These are phyloP conservation scores for Cyclotella distinguenda DNA, from an alignment of 108 stramenopile species.

Conservation along the genomic window DNA sequence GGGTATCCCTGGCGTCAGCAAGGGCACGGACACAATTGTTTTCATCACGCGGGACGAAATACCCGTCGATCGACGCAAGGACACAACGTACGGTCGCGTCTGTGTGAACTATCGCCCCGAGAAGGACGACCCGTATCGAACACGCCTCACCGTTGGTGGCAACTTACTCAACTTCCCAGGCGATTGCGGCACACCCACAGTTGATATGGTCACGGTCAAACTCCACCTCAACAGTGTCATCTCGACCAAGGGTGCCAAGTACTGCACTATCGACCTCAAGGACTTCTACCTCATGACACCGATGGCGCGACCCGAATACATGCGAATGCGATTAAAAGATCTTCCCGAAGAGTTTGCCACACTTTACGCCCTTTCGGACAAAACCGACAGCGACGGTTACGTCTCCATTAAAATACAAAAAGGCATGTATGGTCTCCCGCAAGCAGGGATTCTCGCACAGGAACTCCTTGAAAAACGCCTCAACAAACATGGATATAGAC, in stretches of 20 bases:
- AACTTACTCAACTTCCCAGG: background rate
- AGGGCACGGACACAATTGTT: background rate
- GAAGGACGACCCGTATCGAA: background rate
- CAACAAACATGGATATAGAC: too few relatives aligned
- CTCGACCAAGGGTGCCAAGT: constrained; percentile 28
- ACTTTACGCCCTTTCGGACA: too few relatives aligned
- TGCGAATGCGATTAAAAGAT: background rate
- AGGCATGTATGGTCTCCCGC: too few relatives aligned
- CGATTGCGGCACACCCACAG: background rate
- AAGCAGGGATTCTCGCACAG: too few relatives aligned
- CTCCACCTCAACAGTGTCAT: constrained; percentile 33
- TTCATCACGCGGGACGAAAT: background rate
- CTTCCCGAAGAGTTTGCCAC: too few relatives aligned
- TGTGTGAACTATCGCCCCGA: background rate
- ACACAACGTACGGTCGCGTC: background rate
- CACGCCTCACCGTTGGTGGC: background rate
- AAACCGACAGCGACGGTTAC: too few relatives aligned
- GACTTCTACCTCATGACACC: constrained; percentile 49
- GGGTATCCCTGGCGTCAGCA: background rate
- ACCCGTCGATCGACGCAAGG: background rate
- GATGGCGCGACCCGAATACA: constrained; percentile 17
- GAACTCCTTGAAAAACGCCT: too few relatives aligned
- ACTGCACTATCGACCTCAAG: constrained; percentile 44
- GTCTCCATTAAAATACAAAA: too few relatives aligned
- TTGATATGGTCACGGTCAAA: background rate